Evolutionary conservation across 164 flowering plant species (phyloP).

Genomic region (Sedum album): DNA sequence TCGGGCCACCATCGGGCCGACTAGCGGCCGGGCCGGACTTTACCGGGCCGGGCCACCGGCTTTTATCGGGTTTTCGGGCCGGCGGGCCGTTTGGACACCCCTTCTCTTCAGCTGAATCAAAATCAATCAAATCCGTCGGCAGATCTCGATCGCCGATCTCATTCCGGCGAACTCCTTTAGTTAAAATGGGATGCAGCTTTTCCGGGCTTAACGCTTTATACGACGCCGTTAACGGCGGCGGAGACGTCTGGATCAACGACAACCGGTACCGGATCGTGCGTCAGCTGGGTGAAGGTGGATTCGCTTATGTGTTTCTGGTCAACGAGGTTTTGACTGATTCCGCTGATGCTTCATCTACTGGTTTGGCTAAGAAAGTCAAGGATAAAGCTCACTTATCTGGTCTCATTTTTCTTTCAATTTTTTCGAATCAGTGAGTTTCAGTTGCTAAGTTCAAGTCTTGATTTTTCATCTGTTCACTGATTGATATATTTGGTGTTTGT

Average conservation of each 20-base stretch:
- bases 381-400: slow-evolving; percentile 73
- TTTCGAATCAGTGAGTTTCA: background rate
- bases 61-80: no score
- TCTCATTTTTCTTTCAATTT: slow-evolving; percentile 14
- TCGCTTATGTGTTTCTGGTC: slow-evolving; percentile 75
- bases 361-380: slow-evolving; percentile 50
- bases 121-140: no score
- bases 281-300: slow-evolving; percentile 95
- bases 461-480: no score
- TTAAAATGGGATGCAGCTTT: slow-evolving; percentile 76
- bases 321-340: slow-evolving; percentile 52
- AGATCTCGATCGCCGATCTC: background rate
- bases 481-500: no score
- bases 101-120: no score
- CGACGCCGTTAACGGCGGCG: slow-evolving; percentile 81
- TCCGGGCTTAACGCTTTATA: slow-evolving; percentile 91
- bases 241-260: slow-evolving; percentile 98
- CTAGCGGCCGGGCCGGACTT: no score
- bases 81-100: no score
- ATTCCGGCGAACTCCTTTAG: background rate
- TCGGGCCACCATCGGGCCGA: no score
- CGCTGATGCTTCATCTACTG: slow-evolving; percentile 22
- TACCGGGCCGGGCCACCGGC: no score
- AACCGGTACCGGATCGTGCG: slow-evolving; percentile 76
- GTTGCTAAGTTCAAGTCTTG: no score